Evolutionary conservation across 768 basidiomycete genomes (phyloP), one percentile per base, ranked within the genome.

Genomic region (Boletus reticulatus): DNA sequence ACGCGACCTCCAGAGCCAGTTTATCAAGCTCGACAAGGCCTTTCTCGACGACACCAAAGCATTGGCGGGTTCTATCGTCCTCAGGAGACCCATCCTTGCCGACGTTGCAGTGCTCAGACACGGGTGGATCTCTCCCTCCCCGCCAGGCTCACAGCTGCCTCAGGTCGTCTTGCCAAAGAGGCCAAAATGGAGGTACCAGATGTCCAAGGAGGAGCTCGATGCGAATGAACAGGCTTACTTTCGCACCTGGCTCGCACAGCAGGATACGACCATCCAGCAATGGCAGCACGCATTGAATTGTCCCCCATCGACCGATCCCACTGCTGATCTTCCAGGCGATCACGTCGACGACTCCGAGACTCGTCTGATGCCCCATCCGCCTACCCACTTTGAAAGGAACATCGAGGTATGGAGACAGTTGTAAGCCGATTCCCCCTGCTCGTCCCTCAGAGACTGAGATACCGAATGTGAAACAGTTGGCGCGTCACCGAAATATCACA

Each of bases 381-480:
- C 88, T 3, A 86, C 88, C 1, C 86, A 87, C 71, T 97, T 85
- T 69, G 94, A 97, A 72, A 81, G 90, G 41, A 97, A 98, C 69
- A 64, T 97, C 43, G 91, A 97, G 67, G 94, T 97, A 14, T 98
- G 94, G 94, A 75, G 95, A 59, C 96, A 98, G 74, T 74, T 98
- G 84, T 92, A 70, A 62, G 88, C 78, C 17, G 50, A 43, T 51
- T 52, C 32, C 16, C 44, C 51, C 17, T 34, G 4, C 49, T 37
- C 55, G 36, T 46, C 48, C 43, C 41, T 34, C 44, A 12, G 24
- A 46, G 46, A 42, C 46, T 52, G 46, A 50, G 32, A 32, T 36
- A 34, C 37, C 46, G 44, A n/a, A 29, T 42, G 3, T 34, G 52
- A 58, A 50, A 58, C 62, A 92, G 89, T 62, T 98, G 96, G 96